phyloP scores from a whole-genome alignment of 2,329 filamentous ascomycete species.

The Aspergillus texensis region DNA sequence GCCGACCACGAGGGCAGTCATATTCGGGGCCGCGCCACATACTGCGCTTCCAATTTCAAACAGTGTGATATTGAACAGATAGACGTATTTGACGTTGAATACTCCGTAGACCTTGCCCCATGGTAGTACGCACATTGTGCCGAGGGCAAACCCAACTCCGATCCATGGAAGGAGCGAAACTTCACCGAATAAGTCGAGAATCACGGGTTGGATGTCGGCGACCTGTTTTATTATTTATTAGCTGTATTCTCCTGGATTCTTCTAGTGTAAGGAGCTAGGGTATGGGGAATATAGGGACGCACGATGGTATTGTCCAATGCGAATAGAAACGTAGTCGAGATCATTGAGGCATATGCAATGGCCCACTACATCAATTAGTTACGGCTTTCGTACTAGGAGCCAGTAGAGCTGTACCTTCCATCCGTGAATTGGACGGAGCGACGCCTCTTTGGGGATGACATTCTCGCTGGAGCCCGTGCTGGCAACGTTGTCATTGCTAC shows the following conservation, averaged over 20 bases:
- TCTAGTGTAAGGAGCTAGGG: background rate
- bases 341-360: background rate
- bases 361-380: background rate
- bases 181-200: background rate
- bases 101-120: slow-evolving; percentile 17
- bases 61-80: slow-evolving; percentile 22
- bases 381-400: background rate
- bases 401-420: background rate
- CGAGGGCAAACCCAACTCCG: background rate
- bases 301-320: background rate
- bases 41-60: slow-evolving; percentile 34
- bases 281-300: background rate
- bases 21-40: slow-evolving; percentile 47
- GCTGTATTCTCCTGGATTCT: background rate
- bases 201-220: background rate
- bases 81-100: slow-evolving; percentile 49
- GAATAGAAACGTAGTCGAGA: background rate
- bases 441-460: background rate
- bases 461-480: background rate
- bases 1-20: slow-evolving; percentile 49
- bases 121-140: background rate
- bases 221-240: background rate
- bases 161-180: background rate
- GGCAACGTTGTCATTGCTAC: background rate
- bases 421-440: background rate